Base-by-base conservation (phyloP, 345 rosid genomes). In the Cardiospermum halicacabum region DNA sequence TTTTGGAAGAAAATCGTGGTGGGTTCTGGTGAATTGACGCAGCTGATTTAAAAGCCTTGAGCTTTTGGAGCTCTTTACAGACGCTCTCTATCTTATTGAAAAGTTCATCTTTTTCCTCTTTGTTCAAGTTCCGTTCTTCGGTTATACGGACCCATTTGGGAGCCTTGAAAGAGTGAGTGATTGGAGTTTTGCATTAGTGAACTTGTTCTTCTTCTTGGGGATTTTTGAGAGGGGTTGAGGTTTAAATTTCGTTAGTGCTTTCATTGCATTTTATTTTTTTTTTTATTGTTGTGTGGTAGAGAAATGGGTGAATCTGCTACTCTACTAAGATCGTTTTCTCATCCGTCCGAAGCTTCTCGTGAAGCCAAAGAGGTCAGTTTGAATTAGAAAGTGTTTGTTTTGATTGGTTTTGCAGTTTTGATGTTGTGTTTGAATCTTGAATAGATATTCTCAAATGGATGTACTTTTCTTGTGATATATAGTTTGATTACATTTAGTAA, bases 281-380 rank as follows among this genome's bases (percentile, higher is more conserved):
- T 32, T 2, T 5, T 9, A 15, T 67, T 3, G n/a, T 43, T n/a
- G 49, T 34, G 32, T 37, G 31, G n/a, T 47, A 18, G 47, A 30
- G 56, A 48, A 72, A 88, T 88, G 92, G 88, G 74, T 7, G 92
- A 85, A 61, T 67, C 89, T 2, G 76, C 84, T 45, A 81, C 84
- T 73, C 87, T 91, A 27, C 49, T 65, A 75, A 85, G 95, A 82
- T 89, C 96, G 1, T 87, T 91, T 71, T 88, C 99, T 70, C 97
- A 88, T 66, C 96, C 96, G 55, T 71, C 89, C 19, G 82, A 65
- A 36, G 78, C 87, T 30, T 81, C 83, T 30, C 80, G 70, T 58
- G 84, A 81, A 64, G 53, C 72, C 68, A 60, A 68, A 67, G 82
- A 87, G 95, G 97, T 89, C 16, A 53, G 80, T 73, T 30, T 22